Evolutionary conservation across 2,329 filamentous ascomycete species (phyloP).

Genomic region (Dactylellina parvicollis): DNA sequence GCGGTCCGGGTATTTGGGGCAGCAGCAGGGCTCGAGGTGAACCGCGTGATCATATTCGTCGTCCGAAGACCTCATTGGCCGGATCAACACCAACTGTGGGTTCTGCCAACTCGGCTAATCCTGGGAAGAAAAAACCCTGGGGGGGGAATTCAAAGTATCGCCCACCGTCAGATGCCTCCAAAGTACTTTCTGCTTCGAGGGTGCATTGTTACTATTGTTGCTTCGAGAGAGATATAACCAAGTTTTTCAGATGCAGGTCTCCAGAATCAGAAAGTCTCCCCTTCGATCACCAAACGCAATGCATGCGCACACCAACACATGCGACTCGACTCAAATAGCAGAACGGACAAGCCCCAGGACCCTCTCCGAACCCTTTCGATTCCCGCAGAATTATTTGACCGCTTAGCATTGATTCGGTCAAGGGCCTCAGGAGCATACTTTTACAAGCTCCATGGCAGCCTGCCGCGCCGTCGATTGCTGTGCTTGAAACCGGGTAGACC

Average conservation of each 20-base stretch:
- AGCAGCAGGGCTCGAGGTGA: conserved; percentile 22
- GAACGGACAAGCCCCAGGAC: too few relatives aligned
- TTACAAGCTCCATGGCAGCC: neutral
- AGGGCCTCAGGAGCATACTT: conserved; percentile 7
- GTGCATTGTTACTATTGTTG: conserved; percentile 1
- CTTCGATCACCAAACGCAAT: conserved; percentile 17
- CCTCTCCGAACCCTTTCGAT: conserved; percentile 8
- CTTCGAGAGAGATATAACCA: conserved; percentile 25
- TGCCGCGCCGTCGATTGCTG: conserved; percentile 31
- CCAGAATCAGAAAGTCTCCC: conserved; percentile 13
- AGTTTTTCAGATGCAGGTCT: conserved; percentile 12
- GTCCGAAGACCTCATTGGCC: conserved; percentile 51
- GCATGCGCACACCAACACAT: too few relatives aligned
- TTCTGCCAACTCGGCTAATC: conserved; percentile 47
- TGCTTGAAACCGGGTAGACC: conserved; percentile 47
- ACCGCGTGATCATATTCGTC: conserved; percentile 51
- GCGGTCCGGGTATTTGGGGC: conserved; percentile 52
- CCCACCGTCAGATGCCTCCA: too few relatives aligned
- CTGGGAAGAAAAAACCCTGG: conserved; percentile 27
- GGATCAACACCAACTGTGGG: conserved; percentile 19
- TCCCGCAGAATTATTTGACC: conserved; percentile 52
- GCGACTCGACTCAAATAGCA: too few relatives aligned
- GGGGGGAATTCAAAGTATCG: neutral
- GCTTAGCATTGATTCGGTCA: neutral
- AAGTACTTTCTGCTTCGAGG: too few relatives aligned